phyloP scores from a whole-genome alignment of 2,329 filamentous ascomycete genomes.

The Arthrobotrys musiformis region DNA sequence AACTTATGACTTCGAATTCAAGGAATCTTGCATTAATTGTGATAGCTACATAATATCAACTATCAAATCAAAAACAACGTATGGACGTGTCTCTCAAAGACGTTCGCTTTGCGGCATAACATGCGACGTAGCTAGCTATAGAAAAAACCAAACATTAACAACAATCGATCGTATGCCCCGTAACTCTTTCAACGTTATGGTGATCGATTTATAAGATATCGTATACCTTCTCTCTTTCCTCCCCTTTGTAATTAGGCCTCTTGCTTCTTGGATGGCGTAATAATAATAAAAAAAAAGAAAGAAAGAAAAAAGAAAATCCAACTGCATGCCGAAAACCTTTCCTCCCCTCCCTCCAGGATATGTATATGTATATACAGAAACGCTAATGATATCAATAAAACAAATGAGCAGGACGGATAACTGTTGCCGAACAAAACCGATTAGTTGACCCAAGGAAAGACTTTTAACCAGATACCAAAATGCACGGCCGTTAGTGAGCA shows the following conservation, averaged over 20 bases:
- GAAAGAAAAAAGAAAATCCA: neutral
- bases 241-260: neutral
- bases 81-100: slow-evolving; percentile 6
- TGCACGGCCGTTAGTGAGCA: slow-evolving; percentile 8
- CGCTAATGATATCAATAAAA: slow-evolving; percentile 21
- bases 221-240: neutral
- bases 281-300: too few species aligned
- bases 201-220: neutral
- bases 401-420: neutral
- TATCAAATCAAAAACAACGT: neutral
- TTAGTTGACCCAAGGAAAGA: slow-evolving; percentile 15
- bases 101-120: neutral
- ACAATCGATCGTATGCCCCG: neutral
- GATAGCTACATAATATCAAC: neutral
- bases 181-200: neutral
- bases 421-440: slow-evolving; percentile 8
- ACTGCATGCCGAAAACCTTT: neutral
- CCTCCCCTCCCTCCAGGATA: neutral
- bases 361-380: slow-evolving; percentile 15
- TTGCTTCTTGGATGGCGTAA: neutral
- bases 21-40: neutral
- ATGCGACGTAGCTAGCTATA: too few species aligned
- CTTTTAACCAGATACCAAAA: slow-evolving; percentile 30
- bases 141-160: slow-evolving; percentile 16
- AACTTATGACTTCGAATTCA: neutral